These are phyloP conservation scores for Arthrobotrys sinensis DNA, from an alignment of 2,329 filamentous ascomycete species.

Conservation along the genomic window DNA sequence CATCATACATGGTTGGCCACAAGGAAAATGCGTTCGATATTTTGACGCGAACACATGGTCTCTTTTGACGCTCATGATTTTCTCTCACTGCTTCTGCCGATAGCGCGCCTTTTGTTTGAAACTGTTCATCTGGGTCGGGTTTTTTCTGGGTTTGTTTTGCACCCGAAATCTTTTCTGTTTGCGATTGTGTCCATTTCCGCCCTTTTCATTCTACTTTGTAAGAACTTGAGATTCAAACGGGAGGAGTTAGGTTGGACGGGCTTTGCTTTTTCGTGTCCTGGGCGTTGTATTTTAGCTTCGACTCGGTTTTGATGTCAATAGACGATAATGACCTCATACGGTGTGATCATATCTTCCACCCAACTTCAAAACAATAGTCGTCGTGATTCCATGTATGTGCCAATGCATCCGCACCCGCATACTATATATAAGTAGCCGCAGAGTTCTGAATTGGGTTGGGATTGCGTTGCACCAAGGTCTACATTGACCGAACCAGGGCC, in stretches of 20 bases:
- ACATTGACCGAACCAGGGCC: too few relatives aligned
- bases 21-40: background rate
- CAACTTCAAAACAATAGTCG: too few relatives aligned
- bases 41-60: background rate
- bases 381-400: too few relatives aligned
- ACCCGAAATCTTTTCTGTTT: background rate
- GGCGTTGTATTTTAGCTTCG: constrained; percentile 46
- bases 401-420: too few relatives aligned
- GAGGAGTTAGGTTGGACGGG: constrained; percentile 55
- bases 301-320: constrained; percentile 29
- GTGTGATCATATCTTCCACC: constrained; percentile 1
- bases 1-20: background rate
- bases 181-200: constrained; percentile 12
- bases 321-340: constrained; percentile 29
- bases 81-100: background rate
- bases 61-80: background rate
- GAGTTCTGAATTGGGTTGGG: too few relatives aligned
- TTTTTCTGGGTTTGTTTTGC: constrained; percentile 12
- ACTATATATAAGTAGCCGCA: too few relatives aligned
- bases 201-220: constrained; percentile 22
- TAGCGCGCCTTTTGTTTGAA: constrained; percentile 3
- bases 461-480: too few relatives aligned
- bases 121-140: constrained; percentile 23
- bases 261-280: constrained; percentile 4
- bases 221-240: constrained; percentile 42